Evolutionary conservation across 2,329 filamentous ascomycete species (phyloP).

Genomic region (Rachicladosporium sp.): DNA sequence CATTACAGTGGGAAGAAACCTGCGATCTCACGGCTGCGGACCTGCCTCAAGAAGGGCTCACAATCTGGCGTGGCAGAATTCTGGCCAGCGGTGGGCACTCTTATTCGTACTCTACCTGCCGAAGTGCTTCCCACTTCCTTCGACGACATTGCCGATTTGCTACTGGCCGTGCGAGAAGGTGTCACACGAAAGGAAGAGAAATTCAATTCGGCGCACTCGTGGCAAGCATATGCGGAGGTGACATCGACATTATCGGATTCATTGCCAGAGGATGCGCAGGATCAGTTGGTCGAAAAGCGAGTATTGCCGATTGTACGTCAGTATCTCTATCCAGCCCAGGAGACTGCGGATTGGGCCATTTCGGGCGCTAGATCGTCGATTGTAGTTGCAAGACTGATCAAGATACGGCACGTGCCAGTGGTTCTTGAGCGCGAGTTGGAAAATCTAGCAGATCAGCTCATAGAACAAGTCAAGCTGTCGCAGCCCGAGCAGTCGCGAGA

Average conservation of each 20-base stretch:
- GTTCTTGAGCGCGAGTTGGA: constrained; percentile 49
- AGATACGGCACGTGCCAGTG: constrained; percentile 8
- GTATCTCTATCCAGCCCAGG: constrained; percentile 37
- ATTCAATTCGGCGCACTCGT: constrained; percentile 55
- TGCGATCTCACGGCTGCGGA: constrained; percentile 46
- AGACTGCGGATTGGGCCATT: constrained; percentile 40
- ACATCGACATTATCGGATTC: constrained; percentile 28
- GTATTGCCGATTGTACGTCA: constrained; percentile 42
- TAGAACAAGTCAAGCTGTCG: constrained; percentile 57
- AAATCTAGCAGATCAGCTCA: constrained; percentile 47
- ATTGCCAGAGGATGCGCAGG: constrained; percentile 32
- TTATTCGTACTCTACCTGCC: constrained; percentile 47
- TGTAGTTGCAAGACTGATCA: constrained; percentile 26
- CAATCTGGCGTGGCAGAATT: constrained; percentile 60
- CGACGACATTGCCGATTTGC: constrained; percentile 47
- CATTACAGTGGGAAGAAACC: constrained; percentile 47
- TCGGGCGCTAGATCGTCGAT: constrained; percentile 30
- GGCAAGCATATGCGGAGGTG: constrained; percentile 61
- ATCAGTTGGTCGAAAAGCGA: constrained; percentile 34
- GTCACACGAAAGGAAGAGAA: constrained; percentile 64
- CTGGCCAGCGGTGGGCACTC: constrained; percentile 55
- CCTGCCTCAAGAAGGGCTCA: constrained; percentile 72
- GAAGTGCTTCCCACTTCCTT: constrained; percentile 42
- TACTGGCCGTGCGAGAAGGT: constrained; percentile 57
- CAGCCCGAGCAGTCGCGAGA: constrained; percentile 73